Evolutionary conservation across 805 yeast genomes (phyloP).

Genomic region (Wickerhamiella allomyrinae): DNA sequence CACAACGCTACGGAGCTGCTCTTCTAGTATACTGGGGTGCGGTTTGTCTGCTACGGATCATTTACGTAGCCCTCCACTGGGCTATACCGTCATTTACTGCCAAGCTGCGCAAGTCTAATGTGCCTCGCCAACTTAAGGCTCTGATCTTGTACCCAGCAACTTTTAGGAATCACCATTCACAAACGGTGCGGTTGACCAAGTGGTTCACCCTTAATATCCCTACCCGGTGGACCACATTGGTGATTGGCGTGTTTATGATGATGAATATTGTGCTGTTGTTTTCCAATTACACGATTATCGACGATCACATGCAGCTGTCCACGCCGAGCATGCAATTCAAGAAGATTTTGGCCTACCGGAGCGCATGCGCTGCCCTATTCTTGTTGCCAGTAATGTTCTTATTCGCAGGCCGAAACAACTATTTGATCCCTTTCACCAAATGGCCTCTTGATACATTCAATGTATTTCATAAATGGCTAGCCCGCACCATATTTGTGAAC

Average conservation of each 20-base stretch:
- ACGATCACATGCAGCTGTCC: conserved; percentile 10
- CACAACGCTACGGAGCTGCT: conserved; percentile 8
- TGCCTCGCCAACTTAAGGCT: conserved; percentile 3
- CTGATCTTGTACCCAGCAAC: conserved; percentile 6
- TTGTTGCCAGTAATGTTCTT: conserved; percentile 35
- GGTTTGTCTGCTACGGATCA: conserved; percentile 2
- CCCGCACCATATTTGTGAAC: conserved; percentile 36
- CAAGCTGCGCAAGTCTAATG: not conserved
- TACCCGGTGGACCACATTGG: conserved; percentile 25
- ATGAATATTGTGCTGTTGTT: conserved; percentile 21
- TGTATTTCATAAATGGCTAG: conserved; percentile 49
- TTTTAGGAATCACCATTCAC: conserved; percentile 3
- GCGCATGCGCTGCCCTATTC: conserved; percentile 18
- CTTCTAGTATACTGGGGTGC: conserved; percentile 9
- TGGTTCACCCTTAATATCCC: conserved; percentile 20
- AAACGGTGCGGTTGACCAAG: conserved; percentile 2
- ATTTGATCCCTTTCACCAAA: conserved; percentile 38
- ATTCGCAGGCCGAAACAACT: conserved; percentile 57
- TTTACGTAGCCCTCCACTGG: not conserved
- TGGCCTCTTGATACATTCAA: conserved; percentile 31
- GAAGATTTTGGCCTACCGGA: conserved; percentile 11
- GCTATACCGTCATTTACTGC: not conserved
- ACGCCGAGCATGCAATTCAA: conserved; percentile 13
- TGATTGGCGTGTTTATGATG: conserved; percentile 22
- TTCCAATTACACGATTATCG: conserved; percentile 7